Evolutionary conservation across 495 filamentous ascomycete genomes (phyloP).

Genomic region (Hyaloscypha hepaticicola): DNA sequence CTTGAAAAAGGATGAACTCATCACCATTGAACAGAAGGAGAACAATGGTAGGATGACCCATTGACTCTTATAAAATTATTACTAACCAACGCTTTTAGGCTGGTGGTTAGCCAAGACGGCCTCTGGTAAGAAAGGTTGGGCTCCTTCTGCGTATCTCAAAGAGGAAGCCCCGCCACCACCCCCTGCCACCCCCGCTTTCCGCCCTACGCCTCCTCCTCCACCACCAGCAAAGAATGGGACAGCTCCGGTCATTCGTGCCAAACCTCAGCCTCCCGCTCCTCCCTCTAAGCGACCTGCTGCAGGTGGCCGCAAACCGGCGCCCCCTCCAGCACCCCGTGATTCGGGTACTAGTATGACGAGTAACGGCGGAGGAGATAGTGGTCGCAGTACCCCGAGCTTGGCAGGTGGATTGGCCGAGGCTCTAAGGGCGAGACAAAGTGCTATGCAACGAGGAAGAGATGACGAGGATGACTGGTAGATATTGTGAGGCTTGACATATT

Average conservation of each 20-base stretch:
- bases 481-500: background rate
- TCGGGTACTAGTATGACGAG: slow-evolving; percentile 71
- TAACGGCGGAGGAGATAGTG: slow-evolving; percentile 65
- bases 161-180: slow-evolving; percentile 66
- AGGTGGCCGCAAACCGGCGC: slow-evolving; percentile 63
- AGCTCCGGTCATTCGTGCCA: slow-evolving; percentile 56
- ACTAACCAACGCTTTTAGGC: slow-evolving; percentile 51
- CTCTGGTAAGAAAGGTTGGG: slow-evolving; percentile 81
- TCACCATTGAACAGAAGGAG: slow-evolving; percentile 87
- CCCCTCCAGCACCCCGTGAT: slow-evolving; percentile 63
- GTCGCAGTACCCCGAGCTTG: slow-evolving; percentile 67
- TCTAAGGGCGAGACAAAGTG: slow-evolving; percentile 54
- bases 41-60: slow-evolving; percentile 71
- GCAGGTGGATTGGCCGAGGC: slow-evolving; percentile 86
- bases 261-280: slow-evolving; percentile 74
- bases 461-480: slow-evolving; percentile 71
- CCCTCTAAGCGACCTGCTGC: slow-evolving; percentile 81
- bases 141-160: slow-evolving; percentile 88
- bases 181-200: slow-evolving; percentile 44
- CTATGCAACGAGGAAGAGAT: slow-evolving; percentile 66
- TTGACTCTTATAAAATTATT: slow-evolving; percentile 8
- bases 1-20: slow-evolving; percentile 71
- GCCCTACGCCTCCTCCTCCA: slow-evolving; percentile 55
- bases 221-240: slow-evolving; percentile 53
- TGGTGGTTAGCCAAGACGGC: slow-evolving; percentile 90